These are phyloP conservation scores for Rhodotorula graminis DNA, from an alignment of 768 basidiomycete species.

Conservation along the genomic window DNA sequence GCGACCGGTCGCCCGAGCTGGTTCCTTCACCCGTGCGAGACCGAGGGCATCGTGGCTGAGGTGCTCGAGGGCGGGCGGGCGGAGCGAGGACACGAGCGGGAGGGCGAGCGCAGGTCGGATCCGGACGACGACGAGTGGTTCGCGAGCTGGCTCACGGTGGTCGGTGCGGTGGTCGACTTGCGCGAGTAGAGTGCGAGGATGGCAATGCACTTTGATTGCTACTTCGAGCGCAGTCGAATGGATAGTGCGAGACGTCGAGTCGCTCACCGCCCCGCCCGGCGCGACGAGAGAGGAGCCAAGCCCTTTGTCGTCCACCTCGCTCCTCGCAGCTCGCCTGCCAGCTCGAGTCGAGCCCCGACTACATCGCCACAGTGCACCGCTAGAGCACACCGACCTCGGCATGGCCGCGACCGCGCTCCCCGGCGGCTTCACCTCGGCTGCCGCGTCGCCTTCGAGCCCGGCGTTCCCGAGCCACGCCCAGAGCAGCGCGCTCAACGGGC, in stretches of 20 bases:
- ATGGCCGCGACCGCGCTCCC: neutral
- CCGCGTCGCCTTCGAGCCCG: slow-evolving; percentile 17
- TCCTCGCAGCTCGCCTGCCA: neutral
- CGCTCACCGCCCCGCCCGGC: no score
- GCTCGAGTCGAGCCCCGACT: neutral
- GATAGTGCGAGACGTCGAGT: no score
- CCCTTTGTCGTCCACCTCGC: neutral
- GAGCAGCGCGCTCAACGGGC: slow-evolving; percentile 18
- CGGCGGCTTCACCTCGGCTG: neutral
- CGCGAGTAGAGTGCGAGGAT: slow-evolving; percentile 29
- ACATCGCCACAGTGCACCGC: neutral
- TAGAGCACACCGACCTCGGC: neutral
- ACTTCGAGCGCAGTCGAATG: no score
- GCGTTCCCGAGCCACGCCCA: slow-evolving; percentile 17
- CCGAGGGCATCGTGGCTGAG: slow-evolving; percentile 62
- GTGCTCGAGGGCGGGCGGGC: slow-evolving; percentile 51
- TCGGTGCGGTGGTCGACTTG: slow-evolving; percentile 62
- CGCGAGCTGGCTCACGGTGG: slow-evolving; percentile 71
- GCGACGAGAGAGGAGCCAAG: no score
- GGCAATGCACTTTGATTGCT: no score
- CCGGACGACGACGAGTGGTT: slow-evolving; percentile 40
- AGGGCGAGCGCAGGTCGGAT: neutral
- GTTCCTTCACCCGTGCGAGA: slow-evolving; percentile 86
- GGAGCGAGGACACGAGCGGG: neutral
- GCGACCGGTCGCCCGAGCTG: slow-evolving; percentile 67